These are phyloP conservation scores for Ambrosiella beaveri DNA, from an alignment of 2,329 filamentous ascomycete genomes.

Conservation along the genomic window DNA sequence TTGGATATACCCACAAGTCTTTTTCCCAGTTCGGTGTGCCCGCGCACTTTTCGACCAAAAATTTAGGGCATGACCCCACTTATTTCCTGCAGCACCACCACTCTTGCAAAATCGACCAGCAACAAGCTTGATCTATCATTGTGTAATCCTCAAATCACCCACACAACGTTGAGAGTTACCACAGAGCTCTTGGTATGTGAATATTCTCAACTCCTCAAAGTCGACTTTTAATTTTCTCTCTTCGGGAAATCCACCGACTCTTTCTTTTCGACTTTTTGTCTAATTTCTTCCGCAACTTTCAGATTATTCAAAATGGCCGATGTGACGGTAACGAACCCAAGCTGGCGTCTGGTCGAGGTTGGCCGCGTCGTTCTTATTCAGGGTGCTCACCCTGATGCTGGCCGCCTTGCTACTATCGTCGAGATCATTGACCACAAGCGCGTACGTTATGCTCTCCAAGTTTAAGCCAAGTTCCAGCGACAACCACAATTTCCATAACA, in stretches of 20 bases:
- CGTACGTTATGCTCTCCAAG: constrained; percentile 46
- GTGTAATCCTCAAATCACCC: constrained; percentile 13
- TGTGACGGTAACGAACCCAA: constrained; percentile 63
- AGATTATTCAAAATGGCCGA: constrained; percentile 50
- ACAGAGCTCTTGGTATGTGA: constrained; percentile 14
- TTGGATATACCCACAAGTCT: constrained; percentile 1
- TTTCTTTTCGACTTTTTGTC: constrained; percentile 14
- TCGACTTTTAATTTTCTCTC: constrained; percentile 3
- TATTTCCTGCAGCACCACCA: constrained; percentile 10
- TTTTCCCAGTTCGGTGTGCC: constrained; percentile 4
- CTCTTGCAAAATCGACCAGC: constrained; percentile 12
- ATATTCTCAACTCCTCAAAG: constrained; percentile 12
- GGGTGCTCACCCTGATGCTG: constrained; percentile 56
- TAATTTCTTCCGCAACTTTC: constrained; percentile 18
- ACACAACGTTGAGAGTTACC: constrained; percentile 14
- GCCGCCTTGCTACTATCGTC: constrained; percentile 84
- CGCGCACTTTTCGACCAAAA: constrained; percentile 11
- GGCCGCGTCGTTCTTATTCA: constrained; percentile 92
- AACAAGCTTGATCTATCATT: constrained; percentile 14
- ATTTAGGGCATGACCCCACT: constrained; percentile 13
- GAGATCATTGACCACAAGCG: constrained; percentile 99
- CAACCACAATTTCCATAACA: not conserved
- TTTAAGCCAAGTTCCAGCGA: constrained; percentile 9
- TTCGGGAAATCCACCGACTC: constrained; percentile 7
- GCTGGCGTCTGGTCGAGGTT: constrained; percentile 95